Base-by-base conservation (phyloP, 1,139 yeast species). In the Taphrina flavorubra region DNA sequence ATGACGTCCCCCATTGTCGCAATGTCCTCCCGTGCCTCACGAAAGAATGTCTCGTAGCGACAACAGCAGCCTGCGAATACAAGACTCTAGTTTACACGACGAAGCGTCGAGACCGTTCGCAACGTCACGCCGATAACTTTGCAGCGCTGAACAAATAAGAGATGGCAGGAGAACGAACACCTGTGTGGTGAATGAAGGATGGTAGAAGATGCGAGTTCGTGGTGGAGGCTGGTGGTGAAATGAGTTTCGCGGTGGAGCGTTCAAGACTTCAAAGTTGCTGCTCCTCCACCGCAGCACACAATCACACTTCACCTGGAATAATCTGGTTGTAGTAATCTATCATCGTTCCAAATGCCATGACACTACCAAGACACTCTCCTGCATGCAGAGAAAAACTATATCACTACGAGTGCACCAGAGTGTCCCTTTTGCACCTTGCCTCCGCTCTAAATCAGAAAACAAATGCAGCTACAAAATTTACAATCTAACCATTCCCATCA, bases 1-100 rank as follows among this genome's bases (percentile, higher is more conserved):
- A 63, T 63, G 16, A 57, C 62, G 20, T 58, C 62, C 18, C 62
- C 51, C 62, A 58, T 58, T 25, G 42, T 34, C 34, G 55, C 37
- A 13, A 49, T 49, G 11, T 49, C 55, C 37, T 49, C 37, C 55
- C 11, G 47, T 13, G 5, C 47, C 47, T 44, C 18, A 44, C 13
- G 47, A 44, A 44, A 16, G 8, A 3, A 25, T 25, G 6, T n/a
- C 8, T 3, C 47, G 13, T 44, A 13, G 47, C 47, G 6, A 44
- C 4, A 16, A 44, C 18, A 18, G 11, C 31, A 44, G 8, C 8
- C 18, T 13, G 18, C 18, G 4, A 18, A 44, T 14, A 7, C 11
- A 18, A 10, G 2, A 8, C 47, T 2, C 8, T 7, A 13, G 13
- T 16, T 7, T 7, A 39, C 42, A 39, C 42, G 14, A 39, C 14